Conservation (phyloP, 2,329 filamentous ascomycete species). For the Ophiostoma quercus region DNA sequence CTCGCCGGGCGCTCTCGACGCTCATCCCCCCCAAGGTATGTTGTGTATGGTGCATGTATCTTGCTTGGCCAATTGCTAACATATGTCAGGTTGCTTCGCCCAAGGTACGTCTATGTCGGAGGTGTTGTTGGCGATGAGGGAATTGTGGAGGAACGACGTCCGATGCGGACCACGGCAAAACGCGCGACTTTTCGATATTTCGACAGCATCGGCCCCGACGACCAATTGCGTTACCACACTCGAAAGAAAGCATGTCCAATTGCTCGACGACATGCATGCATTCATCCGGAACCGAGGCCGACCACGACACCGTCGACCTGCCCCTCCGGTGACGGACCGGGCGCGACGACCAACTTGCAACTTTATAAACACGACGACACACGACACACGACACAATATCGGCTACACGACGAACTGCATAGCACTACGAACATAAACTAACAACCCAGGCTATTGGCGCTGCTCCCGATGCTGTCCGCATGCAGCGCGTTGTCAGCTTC, state of each 20-base stretch:
- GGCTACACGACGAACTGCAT: no score
- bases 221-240: background rate
- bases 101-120: constrained; percentile 59
- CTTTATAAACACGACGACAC: background rate
- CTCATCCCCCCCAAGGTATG: constrained; percentile 97
- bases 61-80: background rate
- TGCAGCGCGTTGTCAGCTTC: constrained; percentile 97
- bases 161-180: constrained; percentile 10
- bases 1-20: constrained; percentile 89
- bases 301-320: background rate
- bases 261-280: background rate
- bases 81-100: constrained; percentile 67
- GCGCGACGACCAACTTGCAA: background rate
- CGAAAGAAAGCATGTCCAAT: background rate
- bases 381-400: background rate
- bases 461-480: constrained; percentile 91
- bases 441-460: constrained; percentile 75
- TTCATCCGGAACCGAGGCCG: background rate
- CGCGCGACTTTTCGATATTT: constrained; percentile 23
- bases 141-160: constrained; percentile 5
- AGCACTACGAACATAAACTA: background rate
- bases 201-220: constrained; percentile 2
- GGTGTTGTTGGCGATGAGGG: constrained; percentile 4
- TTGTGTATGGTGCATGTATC: constrained; percentile 5
- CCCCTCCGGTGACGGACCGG: constrained; percentile 3